Evolutionary conservation across 495 filamentous ascomycete species (phyloP).

Genomic region (Tuber microsphaerosporum): DNA sequence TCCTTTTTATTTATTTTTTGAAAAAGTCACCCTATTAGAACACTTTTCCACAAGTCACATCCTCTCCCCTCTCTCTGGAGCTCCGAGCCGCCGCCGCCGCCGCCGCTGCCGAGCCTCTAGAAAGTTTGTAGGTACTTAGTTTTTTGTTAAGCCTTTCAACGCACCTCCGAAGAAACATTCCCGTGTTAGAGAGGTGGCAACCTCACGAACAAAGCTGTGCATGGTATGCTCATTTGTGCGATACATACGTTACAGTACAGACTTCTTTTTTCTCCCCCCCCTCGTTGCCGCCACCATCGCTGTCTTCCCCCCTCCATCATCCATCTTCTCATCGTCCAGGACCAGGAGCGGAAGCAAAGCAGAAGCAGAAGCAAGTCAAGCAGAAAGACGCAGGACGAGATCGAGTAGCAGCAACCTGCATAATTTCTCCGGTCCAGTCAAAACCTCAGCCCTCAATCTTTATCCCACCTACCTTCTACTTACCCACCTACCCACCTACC

Average conservation of each 20-base stretch:
- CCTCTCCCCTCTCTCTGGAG: not conserved
- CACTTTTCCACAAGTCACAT: not conserved
- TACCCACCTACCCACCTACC: constrained; percentile 1
- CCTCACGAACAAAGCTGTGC: not conserved
- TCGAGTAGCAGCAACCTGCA: constrained; percentile 37
- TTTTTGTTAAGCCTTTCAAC: not conserved
- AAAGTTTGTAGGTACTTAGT: constrained; percentile 6
- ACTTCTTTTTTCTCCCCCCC: not conserved
- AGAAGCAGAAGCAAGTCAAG: constrained; percentile 35
- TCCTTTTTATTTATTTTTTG: not conserved
- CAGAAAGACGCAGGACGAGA: constrained; percentile 27
- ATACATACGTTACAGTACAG: not conserved
- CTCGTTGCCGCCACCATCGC: not conserved
- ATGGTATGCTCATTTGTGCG: constrained; percentile 2
- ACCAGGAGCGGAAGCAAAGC: constrained; percentile 27
- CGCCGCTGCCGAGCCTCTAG: not conserved
- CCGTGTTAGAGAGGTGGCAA: not conserved
- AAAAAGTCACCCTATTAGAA: not conserved
- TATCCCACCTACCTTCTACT: constrained; percentile 7
- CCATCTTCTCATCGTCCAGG: constrained; percentile 1
- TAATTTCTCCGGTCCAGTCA: constrained; percentile 40
- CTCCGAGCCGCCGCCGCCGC: not conserved
- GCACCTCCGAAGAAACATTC: not conserved
- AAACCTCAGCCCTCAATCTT: constrained; percentile 36
- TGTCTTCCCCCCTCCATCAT: not conserved